Evolutionary conservation across 2,329 filamentous ascomycete genomes (phyloP).

Genomic region (Aspergillus piperis): DNA sequence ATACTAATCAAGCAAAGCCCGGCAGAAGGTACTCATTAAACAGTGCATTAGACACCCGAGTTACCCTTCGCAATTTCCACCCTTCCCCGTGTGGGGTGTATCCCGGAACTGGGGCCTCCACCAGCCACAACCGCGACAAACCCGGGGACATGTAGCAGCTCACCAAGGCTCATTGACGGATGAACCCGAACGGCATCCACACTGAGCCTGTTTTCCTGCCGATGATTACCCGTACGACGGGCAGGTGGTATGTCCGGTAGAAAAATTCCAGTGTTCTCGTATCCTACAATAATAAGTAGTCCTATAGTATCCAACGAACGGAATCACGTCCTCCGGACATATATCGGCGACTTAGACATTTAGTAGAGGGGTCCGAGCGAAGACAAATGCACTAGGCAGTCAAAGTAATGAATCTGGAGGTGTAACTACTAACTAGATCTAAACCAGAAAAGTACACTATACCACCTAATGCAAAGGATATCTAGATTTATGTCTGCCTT

Average conservation of each 20-base stretch:
- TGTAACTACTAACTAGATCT: neutral
- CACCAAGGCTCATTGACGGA: neutral
- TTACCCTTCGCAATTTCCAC: neutral
- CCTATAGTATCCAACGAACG: no score
- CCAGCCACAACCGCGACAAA: neutral
- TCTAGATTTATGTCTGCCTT: neutral
- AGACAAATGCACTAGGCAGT: neutral
- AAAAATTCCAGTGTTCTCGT: neutral
- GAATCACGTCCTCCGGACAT: neutral
- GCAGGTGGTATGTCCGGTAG: neutral
- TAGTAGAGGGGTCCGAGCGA: neutral
- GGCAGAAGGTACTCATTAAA: no score
- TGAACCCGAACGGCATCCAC: neutral
- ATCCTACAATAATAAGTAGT: neutral
- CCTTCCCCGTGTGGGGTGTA: neutral
- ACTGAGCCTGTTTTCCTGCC: neutral
- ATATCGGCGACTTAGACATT: neutral
- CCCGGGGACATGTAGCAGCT: neutral
- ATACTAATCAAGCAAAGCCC: neutral
- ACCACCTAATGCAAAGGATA: neutral
- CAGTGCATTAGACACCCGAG: neutral
- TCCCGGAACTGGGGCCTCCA: neutral
- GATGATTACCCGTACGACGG: slow-evolving; percentile 14
- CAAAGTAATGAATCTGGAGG: neutral
- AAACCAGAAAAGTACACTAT: neutral